Conservation (phyloP, 352 stramenopile species). For the Globisporangium cylindrosporum region DNA sequence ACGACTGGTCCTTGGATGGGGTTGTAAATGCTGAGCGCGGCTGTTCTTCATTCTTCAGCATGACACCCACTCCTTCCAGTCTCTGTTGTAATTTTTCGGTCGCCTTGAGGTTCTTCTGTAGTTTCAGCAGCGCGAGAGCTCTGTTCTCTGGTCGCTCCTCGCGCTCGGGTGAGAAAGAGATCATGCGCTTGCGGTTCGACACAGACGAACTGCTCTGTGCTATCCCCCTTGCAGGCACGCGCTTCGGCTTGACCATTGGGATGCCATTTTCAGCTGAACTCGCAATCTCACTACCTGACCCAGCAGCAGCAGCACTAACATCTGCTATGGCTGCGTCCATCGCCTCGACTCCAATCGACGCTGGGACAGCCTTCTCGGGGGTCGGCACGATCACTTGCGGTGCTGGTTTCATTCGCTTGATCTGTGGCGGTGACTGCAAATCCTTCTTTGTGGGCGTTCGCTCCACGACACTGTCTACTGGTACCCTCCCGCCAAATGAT, state of each 20-base stretch:
- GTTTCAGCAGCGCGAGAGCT: slow-evolving; percentile 47
- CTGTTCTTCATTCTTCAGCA: slow-evolving; percentile 12
- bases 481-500: slow-evolving; percentile 25
- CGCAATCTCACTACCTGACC: not conserved
- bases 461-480: slow-evolving; percentile 24
- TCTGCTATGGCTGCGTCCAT: not conserved
- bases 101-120: slow-evolving; percentile 71
- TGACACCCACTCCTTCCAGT: slow-evolving; percentile 35
- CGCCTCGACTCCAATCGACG: slow-evolving; percentile 11
- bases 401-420: slow-evolving; percentile 14
- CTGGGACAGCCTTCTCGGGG: slow-evolving; percentile 25
- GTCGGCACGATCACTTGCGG: slow-evolving; percentile 26
- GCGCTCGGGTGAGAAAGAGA: slow-evolving; percentile 75
- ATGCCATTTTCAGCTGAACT: not conserved
- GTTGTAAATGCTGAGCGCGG: slow-evolving; percentile 18
- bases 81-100: slow-evolving; percentile 67
- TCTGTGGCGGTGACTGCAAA: slow-evolving; percentile 20
- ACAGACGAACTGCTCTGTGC: slow-evolving; percentile 70
- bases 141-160: slow-evolving; percentile 49
- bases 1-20: slow-evolving; percentile 12
- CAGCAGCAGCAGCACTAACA: not conserved
- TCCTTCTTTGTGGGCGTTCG: slow-evolving; percentile 47
- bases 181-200: slow-evolving; percentile 73
- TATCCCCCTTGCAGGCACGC: slow-evolving; percentile 42
- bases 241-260: slow-evolving; percentile 11